A percentile compares a stretch with the other conserved stretches of the same genome.
Conservation (phyloP, 768 basidiomycete species). For the Suillus subalutaceus region DNA sequence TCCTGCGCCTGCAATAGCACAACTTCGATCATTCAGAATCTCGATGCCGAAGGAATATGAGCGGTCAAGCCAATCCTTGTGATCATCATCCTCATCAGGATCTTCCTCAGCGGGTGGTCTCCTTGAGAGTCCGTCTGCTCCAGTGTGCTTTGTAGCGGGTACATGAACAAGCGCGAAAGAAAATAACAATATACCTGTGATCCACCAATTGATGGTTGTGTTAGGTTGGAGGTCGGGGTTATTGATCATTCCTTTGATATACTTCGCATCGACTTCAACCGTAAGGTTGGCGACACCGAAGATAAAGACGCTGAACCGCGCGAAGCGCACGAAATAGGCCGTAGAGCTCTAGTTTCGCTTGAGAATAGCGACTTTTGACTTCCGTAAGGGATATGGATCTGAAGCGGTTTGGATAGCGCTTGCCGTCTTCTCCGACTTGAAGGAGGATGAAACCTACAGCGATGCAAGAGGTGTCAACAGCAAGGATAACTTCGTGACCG, state of each 20-base stretch:
- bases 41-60: neutral
- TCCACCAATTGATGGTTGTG: conserved; percentile 45
- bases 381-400: too few species aligned
- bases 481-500: too few species aligned
- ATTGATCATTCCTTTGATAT: conserved; percentile 48
- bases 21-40: neutral
- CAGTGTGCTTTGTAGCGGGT: conserved; percentile 14
- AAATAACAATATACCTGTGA: conserved; percentile 30
- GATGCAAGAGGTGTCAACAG: too few species aligned
- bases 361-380: conserved; percentile 27
- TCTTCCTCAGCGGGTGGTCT: accelerated
- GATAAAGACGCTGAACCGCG: conserved; percentile 28
- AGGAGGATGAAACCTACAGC: too few species aligned
- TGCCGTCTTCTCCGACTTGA: too few species aligned
- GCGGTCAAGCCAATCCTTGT: neutral
- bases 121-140: conserved; percentile 4
- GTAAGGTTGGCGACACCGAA: conserved; percentile 32
- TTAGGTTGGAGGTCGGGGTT: conserved; percentile 40
- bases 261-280: conserved; percentile 43
- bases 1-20: too few species aligned
- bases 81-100: neutral
- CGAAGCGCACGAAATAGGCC: conserved; percentile 36
- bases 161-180: conserved; percentile 33
- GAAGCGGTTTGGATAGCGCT: too few species aligned
- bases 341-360: conserved; percentile 45